Base-by-base conservation (phyloP, 2,329 filamentous ascomycete genomes). In the Colletotrichum ledebouriae region DNA sequence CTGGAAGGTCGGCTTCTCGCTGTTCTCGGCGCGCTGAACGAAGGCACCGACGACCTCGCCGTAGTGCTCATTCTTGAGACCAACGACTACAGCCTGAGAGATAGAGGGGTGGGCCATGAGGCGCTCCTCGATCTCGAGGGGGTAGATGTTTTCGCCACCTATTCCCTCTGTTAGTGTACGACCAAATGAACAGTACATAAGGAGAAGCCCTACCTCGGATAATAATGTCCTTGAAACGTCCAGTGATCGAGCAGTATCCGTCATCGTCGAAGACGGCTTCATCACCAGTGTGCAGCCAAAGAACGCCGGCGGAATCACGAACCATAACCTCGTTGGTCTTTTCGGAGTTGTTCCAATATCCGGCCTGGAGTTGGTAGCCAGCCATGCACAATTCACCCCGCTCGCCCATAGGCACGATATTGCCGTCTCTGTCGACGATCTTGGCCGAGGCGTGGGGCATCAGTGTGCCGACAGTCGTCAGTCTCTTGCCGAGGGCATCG, bases 151-250 rank as follows among this genome's bases (percentile, higher is more conserved):
- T 78, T 93, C 90, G 55, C 91, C 91, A 62, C 90, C 88, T 86
- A 56, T 13, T n/a, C 10, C 17, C 20, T 41, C n/a, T 34, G 65
- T 78, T 49, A 76, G 73, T 41, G 25, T 6, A 15, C 22, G 49
- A 11, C 58, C 17, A 17, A 34, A 22, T 25, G 50, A 17, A 5
- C 49, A n/a, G 29, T 4, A 61, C 4, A 6, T 7, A 49, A 10
- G 12, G 15, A 37, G 11, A 33, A 41, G 53, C 63, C 80, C 60
- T 73, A 84, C 89, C 91, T 73, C 91, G 83, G 69, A 94, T 94
- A 66, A 94, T 93, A 41, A 94, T 93, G 67, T 94, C 92, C 80
- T 94, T 94, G 79, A 93, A 92, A 20, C 91, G 83, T 0, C 92
- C 91, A 0, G 91, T 94, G 72, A 94, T 93, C 6, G 83, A 85